phyloP scores from a whole-genome alignment of 768 basidiomycete species.

The Boletus eberwhitei region DNA sequence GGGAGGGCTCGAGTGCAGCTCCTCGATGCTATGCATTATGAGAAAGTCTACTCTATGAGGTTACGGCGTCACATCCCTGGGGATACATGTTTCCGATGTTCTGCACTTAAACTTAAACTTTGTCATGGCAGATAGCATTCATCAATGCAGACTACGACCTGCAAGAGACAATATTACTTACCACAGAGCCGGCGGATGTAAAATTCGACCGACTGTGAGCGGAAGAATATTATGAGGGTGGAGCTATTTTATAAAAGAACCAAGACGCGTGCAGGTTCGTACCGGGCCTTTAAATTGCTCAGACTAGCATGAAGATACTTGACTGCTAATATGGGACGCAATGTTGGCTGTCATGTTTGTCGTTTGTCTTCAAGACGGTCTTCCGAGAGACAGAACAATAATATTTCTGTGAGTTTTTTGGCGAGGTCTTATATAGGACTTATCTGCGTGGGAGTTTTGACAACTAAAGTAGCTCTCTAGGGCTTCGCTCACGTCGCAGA shows the following conservation, averaged over 20 bases:
- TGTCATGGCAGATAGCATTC: not conserved
- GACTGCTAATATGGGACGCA: not conserved
- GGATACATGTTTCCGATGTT: too few species aligned
- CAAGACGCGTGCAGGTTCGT: not conserved
- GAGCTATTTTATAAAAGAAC: not conserved
- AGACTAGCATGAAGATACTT: not conserved
- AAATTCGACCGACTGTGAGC: not conserved
- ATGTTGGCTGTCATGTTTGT: not conserved
- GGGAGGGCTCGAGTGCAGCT: too few species aligned
- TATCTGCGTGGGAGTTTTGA: conserved; percentile 22
- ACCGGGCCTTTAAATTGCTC: not conserved
- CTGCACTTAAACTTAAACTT: not conserved
- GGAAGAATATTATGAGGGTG: not conserved
- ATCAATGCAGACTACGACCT: not conserved
- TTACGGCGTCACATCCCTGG: not conserved
- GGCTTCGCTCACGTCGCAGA: conserved; percentile 3
- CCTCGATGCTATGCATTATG: too few species aligned
- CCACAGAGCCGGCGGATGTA: not conserved
- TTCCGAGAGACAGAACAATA: not conserved
- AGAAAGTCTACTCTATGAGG: not conserved
- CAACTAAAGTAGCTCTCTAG: not conserved
- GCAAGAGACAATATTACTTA: not conserved
- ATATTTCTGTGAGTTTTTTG: conserved; percentile 1
- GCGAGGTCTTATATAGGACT: conserved; percentile 12
- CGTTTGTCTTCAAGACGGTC: not conserved